Percentiles rank a stretch among this genome's conserved stretches.
Conservation (phyloP, 2,329 filamentous ascomycete genomes). For the Pseudogymnoascus sp. region DNA sequence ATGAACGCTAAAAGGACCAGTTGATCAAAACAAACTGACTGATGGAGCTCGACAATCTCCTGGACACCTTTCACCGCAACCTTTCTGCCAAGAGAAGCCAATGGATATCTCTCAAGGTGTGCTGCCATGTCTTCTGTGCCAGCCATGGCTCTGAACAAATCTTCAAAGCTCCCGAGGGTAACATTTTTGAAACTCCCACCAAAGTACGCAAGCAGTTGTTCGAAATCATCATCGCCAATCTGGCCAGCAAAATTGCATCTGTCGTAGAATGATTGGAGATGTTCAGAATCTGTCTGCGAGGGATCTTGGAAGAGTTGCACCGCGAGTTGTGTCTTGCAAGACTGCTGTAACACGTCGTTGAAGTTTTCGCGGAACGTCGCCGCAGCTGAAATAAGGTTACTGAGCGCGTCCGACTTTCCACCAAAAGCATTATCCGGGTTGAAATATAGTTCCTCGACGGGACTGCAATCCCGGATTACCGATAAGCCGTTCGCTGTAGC, state of each 20-base stretch:
- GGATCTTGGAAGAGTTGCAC: slow-evolving; percentile 69
- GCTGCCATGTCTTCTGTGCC: slow-evolving; percentile 30
- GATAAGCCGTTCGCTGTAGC: slow-evolving; percentile 75
- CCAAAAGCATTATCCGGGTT: slow-evolving; percentile 47
- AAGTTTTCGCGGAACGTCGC: slow-evolving; percentile 63
- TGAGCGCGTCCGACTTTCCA: slow-evolving; percentile 45
- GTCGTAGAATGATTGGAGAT: slow-evolving; percentile 71
- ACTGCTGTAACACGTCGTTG: slow-evolving; percentile 58
- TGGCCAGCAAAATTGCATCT: slow-evolving; percentile 69
- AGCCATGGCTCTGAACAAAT: slow-evolving; percentile 42
- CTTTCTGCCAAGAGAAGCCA: slow-evolving; percentile 70
- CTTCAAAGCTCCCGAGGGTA: slow-evolving; percentile 45
- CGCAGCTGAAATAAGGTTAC: slow-evolving; percentile 61
- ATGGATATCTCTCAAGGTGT: slow-evolving; percentile 29
- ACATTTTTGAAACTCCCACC: slow-evolving; percentile 56
- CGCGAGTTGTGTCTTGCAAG: slow-evolving; percentile 59
- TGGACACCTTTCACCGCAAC: slow-evolving; percentile 68
- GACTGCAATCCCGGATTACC: slow-evolving; percentile 70
- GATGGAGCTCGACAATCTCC: slow-evolving; percentile 66
- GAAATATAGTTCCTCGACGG: slow-evolving; percentile 65
- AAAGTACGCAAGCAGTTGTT: slow-evolving; percentile 59
- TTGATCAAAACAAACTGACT: slow-evolving; percentile 70
- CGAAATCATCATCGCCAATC: slow-evolving; percentile 73
- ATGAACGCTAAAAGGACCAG: slow-evolving; percentile 78
- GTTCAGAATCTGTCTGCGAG: slow-evolving; percentile 59